Base-by-base conservation (phyloP, 768 basidiomycete species). In the Trametes cingulata region DNA sequence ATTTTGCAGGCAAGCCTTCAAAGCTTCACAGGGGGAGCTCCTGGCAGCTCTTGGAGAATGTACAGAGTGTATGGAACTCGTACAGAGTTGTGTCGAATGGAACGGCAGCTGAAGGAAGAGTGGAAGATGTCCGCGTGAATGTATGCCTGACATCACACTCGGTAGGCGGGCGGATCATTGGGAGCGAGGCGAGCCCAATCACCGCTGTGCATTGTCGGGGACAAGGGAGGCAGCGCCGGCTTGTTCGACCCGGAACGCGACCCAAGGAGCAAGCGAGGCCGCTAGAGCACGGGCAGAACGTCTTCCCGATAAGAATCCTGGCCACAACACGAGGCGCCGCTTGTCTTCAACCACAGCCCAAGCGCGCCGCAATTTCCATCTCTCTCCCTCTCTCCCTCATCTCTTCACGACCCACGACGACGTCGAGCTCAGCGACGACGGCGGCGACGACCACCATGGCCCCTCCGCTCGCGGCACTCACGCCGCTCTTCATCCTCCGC, bases 401-500 rank as follows among this genome's bases (percentile, higher is more conserved):
- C 47, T 64, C 60, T 66, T 66, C 52, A 68, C 69, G 66, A 66
- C 66, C 64, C 48, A 45, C 64, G 50, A 61, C 68, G 58, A 65
- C 67, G 69, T 69, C 69, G 68, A 69, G 67, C 52, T 54, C 65
- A 56, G 66, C 73, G 70, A 72, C 77, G 73, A 70, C 76, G 69
- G 68, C 69, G 65, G 59, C 62, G 62, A 65, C 66, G 61, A 67
- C 63, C 49, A 64, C 46, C 56, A 48, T 57, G 61, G 47, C 60
- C 46, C 47, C 56, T 14, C 43, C 54, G 48, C 54, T 63, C 24
- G 66, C 65, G 68, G 66, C 61, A 57, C 64, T 67, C 36, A 68
- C 67, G 40, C 76, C 85, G 51, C 76, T 87, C 58, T 80, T 86
- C 62, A 73, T 79, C 58, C 73, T 89, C 51, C 83, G 90, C 64